Evolutionary conservation across 225 moss, liverwort and hornwort species (phyloP), one percentile per base, ranked within the genome.

Genomic region (Straminergon stramineum): DNA sequence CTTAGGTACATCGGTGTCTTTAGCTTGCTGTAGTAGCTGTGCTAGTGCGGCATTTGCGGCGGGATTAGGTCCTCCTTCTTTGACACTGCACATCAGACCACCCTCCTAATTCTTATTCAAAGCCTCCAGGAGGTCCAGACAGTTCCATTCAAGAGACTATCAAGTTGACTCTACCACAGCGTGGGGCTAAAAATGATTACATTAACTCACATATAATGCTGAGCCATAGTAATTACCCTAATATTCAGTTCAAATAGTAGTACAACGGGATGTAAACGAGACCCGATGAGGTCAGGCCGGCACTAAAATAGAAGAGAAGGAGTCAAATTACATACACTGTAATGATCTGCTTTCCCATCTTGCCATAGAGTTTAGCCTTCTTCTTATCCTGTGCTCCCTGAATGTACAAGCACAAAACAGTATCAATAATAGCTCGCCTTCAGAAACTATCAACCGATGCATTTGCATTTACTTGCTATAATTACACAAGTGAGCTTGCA

Each of bases 351-450:
- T 99, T 99, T 20, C 97, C 99, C 83, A 99, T 95, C 89, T 94
- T 97, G 88, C 99, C 99, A 74, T 99, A 99, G 20, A 99, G 95
- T 78, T 99, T 99, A 37, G 97, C 95, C 84, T 97, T 99, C 85
- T 99, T 97, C 91, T 96, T 95, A 85, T 99, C 97, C 91, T 99
- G 99, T 27, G 96, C 96, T 83, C 97, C 96, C 95, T 97, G 94
- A 80, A 75, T 79, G 60, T 62, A 53, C 84, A 87, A 58, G 37
- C 63, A 79, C 52, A 85, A 76, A 39, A 87, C 57, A 88, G 63
- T 60, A 41, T 76, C 56, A 43, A 91, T 34, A 68, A 71, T 10
- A 77, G 34, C 58, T 75, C 70, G 7, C 71, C 66, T 48, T 75
- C 61, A 31, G 60, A 83, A 43, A 65, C 45, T 31, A 70, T 37